Evolutionary conservation across 2,329 filamentous ascomycete species (phyloP).

Genomic region (Chalara sp.): DNA sequence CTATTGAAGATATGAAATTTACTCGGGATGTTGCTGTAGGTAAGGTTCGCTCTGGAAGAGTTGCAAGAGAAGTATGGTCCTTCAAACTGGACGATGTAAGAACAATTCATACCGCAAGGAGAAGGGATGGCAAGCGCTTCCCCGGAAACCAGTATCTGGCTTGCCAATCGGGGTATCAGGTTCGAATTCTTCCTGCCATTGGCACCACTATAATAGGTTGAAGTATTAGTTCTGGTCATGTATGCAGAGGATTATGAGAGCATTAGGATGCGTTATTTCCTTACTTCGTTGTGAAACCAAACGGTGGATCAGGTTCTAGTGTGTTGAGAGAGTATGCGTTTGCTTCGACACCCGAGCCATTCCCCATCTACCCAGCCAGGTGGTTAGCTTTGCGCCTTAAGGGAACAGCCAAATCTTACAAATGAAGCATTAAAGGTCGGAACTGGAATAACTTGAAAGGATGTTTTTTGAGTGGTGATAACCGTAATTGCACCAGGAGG

Average conservation of each 20-base stretch:
- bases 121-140: slow-evolving; percentile 9
- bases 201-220: not conserved
- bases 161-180: slow-evolving; percentile 10
- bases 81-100: slow-evolving; percentile 13
- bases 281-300: slow-evolving; percentile 10
- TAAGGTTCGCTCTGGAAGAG: no score
- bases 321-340: slow-evolving; percentile 9
- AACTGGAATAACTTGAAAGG: slow-evolving; percentile 2
- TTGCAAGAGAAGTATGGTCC: slow-evolving; percentile 12
- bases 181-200: slow-evolving; percentile 2
- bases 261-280: not conserved
- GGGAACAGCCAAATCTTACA: slow-evolving; percentile 6
- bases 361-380: slow-evolving; percentile 17
- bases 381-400: not conserved
- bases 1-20: no score
- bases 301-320: slow-evolving; percentile 1
- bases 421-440: slow-evolving; percentile 19
- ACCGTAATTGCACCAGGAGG: slow-evolving; percentile 19
- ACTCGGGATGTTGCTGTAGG: no score
- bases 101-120: slow-evolving; percentile 16
- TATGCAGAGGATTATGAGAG: no score
- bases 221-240: no score
- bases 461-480: slow-evolving; percentile 1
- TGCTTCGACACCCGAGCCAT: slow-evolving; percentile 13
- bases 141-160: slow-evolving; percentile 13